Percentiles rank a stretch among this genome's conserved stretches.
Evolutionary conservation across 2,329 filamentous ascomycete genomes (phyloP).

Genomic region (Xylariaceae sp.): DNA sequence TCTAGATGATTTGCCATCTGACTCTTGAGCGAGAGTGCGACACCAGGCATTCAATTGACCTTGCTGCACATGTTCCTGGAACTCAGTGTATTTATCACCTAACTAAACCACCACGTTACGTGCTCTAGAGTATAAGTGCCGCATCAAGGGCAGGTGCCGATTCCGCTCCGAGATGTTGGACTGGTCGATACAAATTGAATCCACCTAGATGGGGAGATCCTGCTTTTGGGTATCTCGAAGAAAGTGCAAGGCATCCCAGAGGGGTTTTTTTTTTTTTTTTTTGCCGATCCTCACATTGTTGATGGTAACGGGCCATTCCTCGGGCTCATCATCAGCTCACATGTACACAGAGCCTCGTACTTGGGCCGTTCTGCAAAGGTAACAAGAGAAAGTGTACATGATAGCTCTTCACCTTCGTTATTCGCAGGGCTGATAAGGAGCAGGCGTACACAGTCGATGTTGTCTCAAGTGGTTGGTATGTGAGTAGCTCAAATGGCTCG

Average conservation of each 20-base stretch:
- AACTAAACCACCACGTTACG: constrained; percentile 20
- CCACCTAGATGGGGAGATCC: constrained; percentile 17
- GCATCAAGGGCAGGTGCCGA: constrained; percentile 21
- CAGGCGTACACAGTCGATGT: constrained; percentile 12
- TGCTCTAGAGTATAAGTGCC: constrained; percentile 22
- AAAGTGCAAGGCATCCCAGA: constrained; percentile 15
- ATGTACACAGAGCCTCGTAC: constrained; percentile 26
- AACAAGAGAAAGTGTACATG: constrained; percentile 12
- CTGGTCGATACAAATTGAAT: constrained; percentile 26
- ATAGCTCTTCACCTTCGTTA: constrained; percentile 6
- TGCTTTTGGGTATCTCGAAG: constrained; percentile 7
- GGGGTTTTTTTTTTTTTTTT: too few species aligned
- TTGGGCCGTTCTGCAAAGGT: constrained; percentile 17
- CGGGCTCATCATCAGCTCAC: constrained; percentile 16
- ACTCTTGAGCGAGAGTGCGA: neutral
- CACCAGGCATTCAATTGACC: neutral
- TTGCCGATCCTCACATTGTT: constrained; percentile 8
- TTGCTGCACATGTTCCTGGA: neutral
- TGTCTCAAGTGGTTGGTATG: constrained; percentile 3
- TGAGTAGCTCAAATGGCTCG: neutral
- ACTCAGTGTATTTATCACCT: constrained; percentile 7
- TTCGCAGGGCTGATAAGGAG: constrained; percentile 11
- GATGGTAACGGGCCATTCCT: constrained; percentile 19
- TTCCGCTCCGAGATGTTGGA: constrained; percentile 18
- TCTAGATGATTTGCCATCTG: neutral